Evolutionary conservation across 2,329 filamentous ascomycete genomes (phyloP), one percentile per base, ranked within the genome.

Genomic region (Talaromyces atroroseus): DNA sequence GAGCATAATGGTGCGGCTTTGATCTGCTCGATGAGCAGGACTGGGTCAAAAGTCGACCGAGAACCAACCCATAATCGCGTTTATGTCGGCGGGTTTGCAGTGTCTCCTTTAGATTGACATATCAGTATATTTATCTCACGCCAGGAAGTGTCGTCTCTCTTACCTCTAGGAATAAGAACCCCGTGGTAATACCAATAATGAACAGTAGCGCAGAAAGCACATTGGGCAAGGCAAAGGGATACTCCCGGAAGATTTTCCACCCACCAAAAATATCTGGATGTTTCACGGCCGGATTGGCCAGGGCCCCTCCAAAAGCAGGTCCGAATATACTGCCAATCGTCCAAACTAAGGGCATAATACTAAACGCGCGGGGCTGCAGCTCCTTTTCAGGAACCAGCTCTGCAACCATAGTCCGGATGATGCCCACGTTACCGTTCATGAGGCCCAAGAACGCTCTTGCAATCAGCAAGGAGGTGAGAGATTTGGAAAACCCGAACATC

Each of bases 401-500:
- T 0, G 92, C 92, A 2, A 96, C 91, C 76, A 94, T 90, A 2
- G 85, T 89, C 60, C 86, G 76, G 77, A 89, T 86, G 12, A 96
- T 96, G 1, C 94, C 89, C n/a, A 92, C 87, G 67, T 96, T 97
- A 54, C 92, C 94, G 67, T 96, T 96, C 46, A 88, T 86, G 10
- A 86, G 80, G 1, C 94, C 92, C 63, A 89, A 82, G n/a, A 96
- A 76, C 6, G 85, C 87, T 66, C 92, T 83, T 12, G 90, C 82
- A 3, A 80, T 70, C 42, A 99, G 86, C 0, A 92, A 89, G 89
- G 94, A 92, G 3, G 83, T 74, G 10, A 97, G 74, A 61, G 80
- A 90, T 3, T 81, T 87, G 0, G 90, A 90, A 72, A 96, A 84
- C 6, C 94, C 92, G 83, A 92, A 96, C 21, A 90, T 62, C 20